Conservation (phyloP, 2,329 filamentous ascomycete genomes). For the Colletotrichum lini region DNA sequence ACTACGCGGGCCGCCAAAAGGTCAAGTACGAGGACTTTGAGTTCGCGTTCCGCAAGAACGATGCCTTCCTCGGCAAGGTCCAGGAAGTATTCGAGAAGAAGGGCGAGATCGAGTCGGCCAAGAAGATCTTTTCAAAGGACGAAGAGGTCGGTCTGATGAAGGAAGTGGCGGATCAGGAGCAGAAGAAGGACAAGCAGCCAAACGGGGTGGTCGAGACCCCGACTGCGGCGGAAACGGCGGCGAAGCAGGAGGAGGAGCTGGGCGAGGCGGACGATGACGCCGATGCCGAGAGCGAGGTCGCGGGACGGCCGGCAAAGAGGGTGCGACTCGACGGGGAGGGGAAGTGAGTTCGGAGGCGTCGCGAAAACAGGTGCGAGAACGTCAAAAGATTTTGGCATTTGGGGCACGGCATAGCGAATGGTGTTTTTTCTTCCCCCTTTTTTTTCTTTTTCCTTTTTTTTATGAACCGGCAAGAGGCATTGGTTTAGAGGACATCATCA, state of each 20-base stretch:
- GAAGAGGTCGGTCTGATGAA: conserved; percentile 74
- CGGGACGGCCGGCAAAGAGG: conserved; percentile 43
- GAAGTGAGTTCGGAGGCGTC: conserved; percentile 13
- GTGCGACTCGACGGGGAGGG: conserved; percentile 32
- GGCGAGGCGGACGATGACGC: conserved; percentile 68
- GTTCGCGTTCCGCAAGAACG: conserved; percentile 90
- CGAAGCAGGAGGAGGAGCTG: conserved; percentile 63
- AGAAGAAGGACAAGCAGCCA: conserved; percentile 54
- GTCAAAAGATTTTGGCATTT: not conserved
- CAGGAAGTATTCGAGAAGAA: conserved; percentile 92
- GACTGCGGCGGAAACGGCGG: conserved; percentile 49
- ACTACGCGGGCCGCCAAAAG: conserved; percentile 91
- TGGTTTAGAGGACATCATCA: not conserved
- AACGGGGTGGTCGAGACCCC: conserved; percentile 43
- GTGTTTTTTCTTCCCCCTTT: conserved; percentile 13
- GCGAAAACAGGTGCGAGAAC: not conserved
- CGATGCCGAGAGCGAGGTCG: conserved; percentile 48
- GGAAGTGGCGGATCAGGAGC: conserved; percentile 62
- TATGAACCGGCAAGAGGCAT: conserved; percentile 1
- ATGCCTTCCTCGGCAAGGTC: conserved; percentile 88
- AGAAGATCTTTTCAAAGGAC: conserved; percentile 81
- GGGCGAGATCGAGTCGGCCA: conserved; percentile 84
- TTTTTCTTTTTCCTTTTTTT: not conserved
- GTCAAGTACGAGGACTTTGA: conserved; percentile 99
- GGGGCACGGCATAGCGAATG: conserved; percentile 34